Percentiles rank a stretch among this genome's conserved stretches.
These are phyloP conservation scores for Chaetomium sp. DNA, from an alignment of 2,329 filamentous ascomycete species.

Conservation along the genomic window DNA sequence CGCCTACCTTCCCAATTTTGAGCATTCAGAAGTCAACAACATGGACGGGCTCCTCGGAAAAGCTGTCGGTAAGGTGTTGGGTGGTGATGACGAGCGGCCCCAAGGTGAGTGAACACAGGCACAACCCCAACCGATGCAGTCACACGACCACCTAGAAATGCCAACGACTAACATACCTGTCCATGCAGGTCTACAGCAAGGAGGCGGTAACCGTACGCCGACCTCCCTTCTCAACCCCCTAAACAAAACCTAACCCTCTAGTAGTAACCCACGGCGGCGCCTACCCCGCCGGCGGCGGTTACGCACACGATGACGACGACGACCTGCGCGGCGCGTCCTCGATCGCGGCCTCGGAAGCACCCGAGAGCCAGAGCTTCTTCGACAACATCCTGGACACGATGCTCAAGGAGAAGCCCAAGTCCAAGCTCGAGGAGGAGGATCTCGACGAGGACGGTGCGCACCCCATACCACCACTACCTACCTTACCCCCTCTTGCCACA, in stretches of 20 bases:
- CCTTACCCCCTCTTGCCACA: neutral
- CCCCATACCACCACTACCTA: neutral
- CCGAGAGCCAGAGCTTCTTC: slow-evolving; percentile 52
- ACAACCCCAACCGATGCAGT: neutral
- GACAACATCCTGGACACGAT: slow-evolving; percentile 51
- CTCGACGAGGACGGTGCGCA: slow-evolving; percentile 54
- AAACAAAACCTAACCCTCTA: neutral
- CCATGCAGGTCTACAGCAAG: neutral
- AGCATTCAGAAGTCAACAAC: slow-evolving; percentile 1
- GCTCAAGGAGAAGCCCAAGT: slow-evolving; percentile 51
- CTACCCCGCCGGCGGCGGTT: slow-evolving; percentile 40
- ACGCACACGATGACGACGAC: slow-evolving; percentile 46
- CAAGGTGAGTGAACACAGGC: slow-evolving; percentile 17
- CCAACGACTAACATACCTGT: neutral
- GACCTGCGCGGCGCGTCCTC: slow-evolving; percentile 52
- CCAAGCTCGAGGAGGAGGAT: slow-evolving; percentile 49
- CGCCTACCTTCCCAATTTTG: neutral
- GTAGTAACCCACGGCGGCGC: slow-evolving; percentile 41
- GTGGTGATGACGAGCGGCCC: slow-evolving; percentile 21
- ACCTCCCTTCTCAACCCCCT: neutral
- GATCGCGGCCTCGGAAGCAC: slow-evolving; percentile 51
- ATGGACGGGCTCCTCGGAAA: slow-evolving; percentile 28
- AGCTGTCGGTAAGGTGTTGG: slow-evolving; percentile 22
- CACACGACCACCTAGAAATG: neutral
- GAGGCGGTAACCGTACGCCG: slow-evolving; percentile 29